Base-by-base conservation (phyloP, 495 filamentous ascomycete species). In the Podospora tetraspora region DNA sequence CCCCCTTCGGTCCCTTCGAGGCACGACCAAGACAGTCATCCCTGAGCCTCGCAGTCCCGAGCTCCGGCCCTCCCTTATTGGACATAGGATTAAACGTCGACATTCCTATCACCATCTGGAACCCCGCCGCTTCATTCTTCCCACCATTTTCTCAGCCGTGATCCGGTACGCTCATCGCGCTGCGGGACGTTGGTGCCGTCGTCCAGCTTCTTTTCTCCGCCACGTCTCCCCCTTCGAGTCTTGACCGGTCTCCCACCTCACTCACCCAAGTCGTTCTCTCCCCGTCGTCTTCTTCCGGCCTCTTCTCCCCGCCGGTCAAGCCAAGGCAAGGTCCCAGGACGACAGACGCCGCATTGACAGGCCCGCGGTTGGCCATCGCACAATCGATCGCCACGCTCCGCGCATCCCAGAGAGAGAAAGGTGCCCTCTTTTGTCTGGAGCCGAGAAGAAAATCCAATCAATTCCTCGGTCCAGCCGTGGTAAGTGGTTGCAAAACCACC, bases 401-500 rank as follows among this genome's bases (percentile, higher is more conserved):
- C 16, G 58, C 67, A 68, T 66, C 62, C 57, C 62, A 69, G 23
- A 57, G 64, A 52, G 32, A 69, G 23, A 34, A 24, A 52, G 32
- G 9, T 25, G 64, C 32, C 25, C 52, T 57, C 12, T 21, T 52
- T 63, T 68, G 43, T 68, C 43, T 27, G 67, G 58, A 65, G 27
- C 61, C 67, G 43, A 57, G 43, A 57, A 61, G 63, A 62, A 58
- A 68, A 68, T 59, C 37, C 66, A 70, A 69, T 70, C 67, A 64
- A 64, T 57, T 57, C 58, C 56, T 29, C 60, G 23, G 60, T 30
- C 52, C 24, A 52, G 43, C 43, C 23, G 29, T 61, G 66, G 73
- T 75, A 71, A 72, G 73, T 75, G 71, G 69, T 69, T 75, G 73
- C 73, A 75, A 75, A 73, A 60, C 68, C 37, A 57, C 64, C 64